Conservation (phyloP, 108 stramenopile species). For the Schizochytrium sp. region DNA sequence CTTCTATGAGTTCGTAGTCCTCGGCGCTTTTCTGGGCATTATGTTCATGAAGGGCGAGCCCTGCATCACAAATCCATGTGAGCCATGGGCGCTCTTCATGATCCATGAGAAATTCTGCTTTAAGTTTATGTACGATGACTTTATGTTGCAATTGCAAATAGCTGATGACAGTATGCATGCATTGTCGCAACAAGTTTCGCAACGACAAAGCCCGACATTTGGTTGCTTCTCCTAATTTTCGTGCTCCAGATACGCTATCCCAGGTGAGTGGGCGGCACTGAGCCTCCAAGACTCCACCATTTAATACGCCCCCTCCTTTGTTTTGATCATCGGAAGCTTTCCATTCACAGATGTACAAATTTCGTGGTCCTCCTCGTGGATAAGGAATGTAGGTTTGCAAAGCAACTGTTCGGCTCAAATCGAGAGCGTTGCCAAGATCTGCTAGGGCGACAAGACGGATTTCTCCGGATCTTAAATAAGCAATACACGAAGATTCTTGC, state of each 20-base stretch:
- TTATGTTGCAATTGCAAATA: background rate
- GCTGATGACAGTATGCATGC: background rate
- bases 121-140: background rate
- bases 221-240: background rate
- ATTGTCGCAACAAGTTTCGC: background rate
- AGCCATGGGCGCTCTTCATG: slow-evolving; percentile 33
- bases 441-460: background rate
- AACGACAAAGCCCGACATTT: slow-evolving; percentile 15
- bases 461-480: background rate
- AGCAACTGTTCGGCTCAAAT: background rate
- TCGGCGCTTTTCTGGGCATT: too few relatives aligned
- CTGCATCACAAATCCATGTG: background rate
- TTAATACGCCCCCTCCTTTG: background rate
- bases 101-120: slow-evolving; percentile 29
- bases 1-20: too few relatives aligned
- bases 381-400: slow-evolving; percentile 7
- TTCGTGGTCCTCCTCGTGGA: background rate
- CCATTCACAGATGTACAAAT: slow-evolving; percentile 20
- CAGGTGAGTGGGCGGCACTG: background rate
- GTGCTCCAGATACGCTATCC: background rate
- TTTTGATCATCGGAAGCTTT: background rate
- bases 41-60: background rate
- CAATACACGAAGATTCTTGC: background rate
- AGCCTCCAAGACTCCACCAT: background rate
- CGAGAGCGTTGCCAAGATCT: background rate